Base-by-base conservation (phyloP, 345 rosid genomes). In the Physaria fendleri region DNA sequence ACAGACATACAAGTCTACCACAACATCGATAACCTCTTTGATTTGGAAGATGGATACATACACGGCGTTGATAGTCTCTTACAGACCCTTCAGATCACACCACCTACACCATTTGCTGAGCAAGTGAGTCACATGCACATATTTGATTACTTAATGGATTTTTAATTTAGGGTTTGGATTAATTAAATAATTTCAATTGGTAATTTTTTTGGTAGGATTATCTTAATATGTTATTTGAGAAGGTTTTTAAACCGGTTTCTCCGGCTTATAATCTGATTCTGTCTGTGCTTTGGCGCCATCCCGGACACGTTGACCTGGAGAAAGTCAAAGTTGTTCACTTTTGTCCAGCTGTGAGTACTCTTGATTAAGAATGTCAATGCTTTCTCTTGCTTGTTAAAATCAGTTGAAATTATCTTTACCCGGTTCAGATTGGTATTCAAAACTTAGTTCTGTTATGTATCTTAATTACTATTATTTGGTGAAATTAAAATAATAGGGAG, bases 271-370 rank as follows among this genome's bases (percentile, higher is more conserved):
- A 85, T 65, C 71, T 87, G 30, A 74, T 82, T 23, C 39, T 85
- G 48, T 90, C 94, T 38, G 61, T 87, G 82, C 58, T 90, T 16
- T 90, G 96, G 89, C 94, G 85, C 40, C 98, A 87, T 32, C 96
- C 86, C 3, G 88, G 80, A 57, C 83, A 79, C 1, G 81, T 87
- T 11, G 74, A 83, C 69, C 64, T 87, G 2, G 78, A 82, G 25
- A 59, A 68, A 44, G 79, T 81, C 16, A 82, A 83, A 55, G 94
- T 81, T 34, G 85, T 71, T 44, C 97, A 90, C 39, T 84, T 84
- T 29, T 84, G 92, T 67, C 86, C 85, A 5, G 90, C 80, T 11
- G 93, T 90, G 59, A 84, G 87, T 63, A 35, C 6, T 14, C 43
- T 33, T 32, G 5, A 22, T 22, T 2, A 29, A 29, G 12, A 4